These are phyloP conservation scores for Verticillium albo-atrum DNA, from an alignment of 2,329 filamentous ascomycete species.

Conservation along the genomic window DNA sequence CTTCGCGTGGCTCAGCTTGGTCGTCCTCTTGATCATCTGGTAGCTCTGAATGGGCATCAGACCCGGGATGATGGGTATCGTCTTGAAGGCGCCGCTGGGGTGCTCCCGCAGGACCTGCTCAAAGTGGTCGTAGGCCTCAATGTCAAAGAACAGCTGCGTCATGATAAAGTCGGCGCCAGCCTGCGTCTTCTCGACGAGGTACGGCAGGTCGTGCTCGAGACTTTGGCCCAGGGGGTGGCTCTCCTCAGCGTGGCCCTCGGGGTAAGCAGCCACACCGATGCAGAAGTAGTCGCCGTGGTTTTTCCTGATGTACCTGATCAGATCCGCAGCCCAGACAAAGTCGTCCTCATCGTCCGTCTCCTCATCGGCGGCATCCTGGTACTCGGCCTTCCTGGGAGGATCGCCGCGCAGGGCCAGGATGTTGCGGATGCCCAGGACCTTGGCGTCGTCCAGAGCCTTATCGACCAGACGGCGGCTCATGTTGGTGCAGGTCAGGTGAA, in stretches of 20 bases:
- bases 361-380: constrained; percentile 59
- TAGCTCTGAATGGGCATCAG: constrained; percentile 98
- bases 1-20: constrained; percentile 87
- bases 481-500: constrained; percentile 96
- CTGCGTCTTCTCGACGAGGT: constrained; percentile 81
- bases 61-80: constrained; percentile 85
- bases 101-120: constrained; percentile 74
- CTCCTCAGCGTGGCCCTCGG: constrained; percentile 91
- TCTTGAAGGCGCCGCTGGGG: constrained; percentile 78
- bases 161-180: constrained; percentile 97
- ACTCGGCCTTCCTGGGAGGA: constrained; percentile 84
- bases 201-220: constrained; percentile 78
- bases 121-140: constrained; percentile 75
- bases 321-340: constrained; percentile 83
- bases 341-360: constrained; percentile 65
- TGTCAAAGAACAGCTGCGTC: constrained; percentile 96
- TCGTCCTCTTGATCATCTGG: constrained; percentile 88
- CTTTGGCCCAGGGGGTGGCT: constrained; percentile 69
- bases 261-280: constrained; percentile 89
- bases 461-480: constrained; percentile 88
- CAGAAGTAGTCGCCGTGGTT: constrained; percentile 93
- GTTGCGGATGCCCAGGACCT: constrained; percentile 85
- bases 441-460: constrained; percentile 84
- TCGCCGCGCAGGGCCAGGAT: constrained; percentile 90
- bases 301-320: constrained; percentile 84